Percentiles rank a stretch among this genome's conserved stretches.
These are phyloP conservation scores for Anthracocystis walkeri DNA, from an alignment of 1,284 basidiomycete species.

Conservation along the genomic window DNA sequence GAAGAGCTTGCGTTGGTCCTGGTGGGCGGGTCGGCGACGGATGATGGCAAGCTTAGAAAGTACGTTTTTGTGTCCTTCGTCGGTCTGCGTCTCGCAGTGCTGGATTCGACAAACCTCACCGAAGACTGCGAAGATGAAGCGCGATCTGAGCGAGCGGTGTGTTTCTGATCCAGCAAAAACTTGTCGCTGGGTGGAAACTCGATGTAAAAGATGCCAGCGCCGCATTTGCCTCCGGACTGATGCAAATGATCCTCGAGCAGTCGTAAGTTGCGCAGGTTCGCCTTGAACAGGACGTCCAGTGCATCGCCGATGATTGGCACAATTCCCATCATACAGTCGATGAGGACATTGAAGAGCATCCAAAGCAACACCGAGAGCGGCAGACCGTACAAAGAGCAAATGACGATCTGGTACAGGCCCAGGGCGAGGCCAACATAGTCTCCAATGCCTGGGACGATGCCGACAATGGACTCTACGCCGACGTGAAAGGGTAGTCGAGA, in stretches of 20 bases:
- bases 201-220: constrained; percentile 45
- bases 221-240: constrained; percentile 39
- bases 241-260: constrained; percentile 63
- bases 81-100: background rate
- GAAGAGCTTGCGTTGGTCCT: background rate
- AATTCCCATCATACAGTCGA: constrained; percentile 64
- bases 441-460: constrained; percentile 62
- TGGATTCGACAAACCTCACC: background rate
- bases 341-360: constrained; percentile 63
- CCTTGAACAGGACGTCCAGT: constrained; percentile 67
- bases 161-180: constrained; percentile 17
- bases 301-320: constrained; percentile 67
- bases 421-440: constrained; percentile 62
- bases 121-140: background rate
- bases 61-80: background rate
- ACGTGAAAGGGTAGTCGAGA: constrained; percentile 52
- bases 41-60: constrained; percentile 34
- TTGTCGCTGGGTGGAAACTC: constrained; percentile 35
- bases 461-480: constrained; percentile 57
- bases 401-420: constrained; percentile 63
- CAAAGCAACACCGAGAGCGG: constrained; percentile 50
- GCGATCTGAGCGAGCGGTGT: background rate
- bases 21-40: background rate
- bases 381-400: constrained; percentile 63
- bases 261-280: constrained; percentile 63